Percentiles rank a stretch among this genome's conserved stretches.
phyloP scores from a whole-genome alignment of 768 basidiomycete species.

The Baorangia bicolor region DNA sequence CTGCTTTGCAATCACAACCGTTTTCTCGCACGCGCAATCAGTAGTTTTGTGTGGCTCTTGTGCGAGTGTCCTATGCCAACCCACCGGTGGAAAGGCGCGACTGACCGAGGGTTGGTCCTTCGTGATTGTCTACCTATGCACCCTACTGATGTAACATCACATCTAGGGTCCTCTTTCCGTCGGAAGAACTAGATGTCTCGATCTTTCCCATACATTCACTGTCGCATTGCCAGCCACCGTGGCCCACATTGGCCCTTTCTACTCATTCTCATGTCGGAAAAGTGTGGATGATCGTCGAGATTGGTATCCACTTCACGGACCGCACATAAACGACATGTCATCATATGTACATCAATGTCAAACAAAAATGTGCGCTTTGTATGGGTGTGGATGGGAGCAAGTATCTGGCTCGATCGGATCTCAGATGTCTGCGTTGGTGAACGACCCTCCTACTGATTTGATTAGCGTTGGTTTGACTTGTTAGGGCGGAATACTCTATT shows the following conservation, averaged over 20 bases:
- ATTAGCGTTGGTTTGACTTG: too few relatives aligned
- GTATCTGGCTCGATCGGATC: neutral
- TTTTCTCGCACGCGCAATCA: conserved; percentile 99
- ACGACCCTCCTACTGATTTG: too few relatives aligned
- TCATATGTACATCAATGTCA: conserved; percentile 9
- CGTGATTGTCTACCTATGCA: neutral
- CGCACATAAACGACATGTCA: conserved; percentile 2
- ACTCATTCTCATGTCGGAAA: conserved; percentile 10
- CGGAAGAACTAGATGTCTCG: conserved; percentile 71
- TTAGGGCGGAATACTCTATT: too few relatives aligned
- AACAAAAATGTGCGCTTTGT: neutral
- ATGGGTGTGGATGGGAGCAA: neutral
- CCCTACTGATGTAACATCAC: conserved; percentile 11
- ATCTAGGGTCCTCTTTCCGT: conserved; percentile 92
- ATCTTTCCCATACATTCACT: neutral
- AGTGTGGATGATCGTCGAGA: conserved; percentile 11
- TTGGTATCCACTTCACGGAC: conserved; percentile 6
- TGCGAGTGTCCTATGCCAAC: conserved; percentile 94
- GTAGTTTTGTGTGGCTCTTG: conserved; percentile 94
- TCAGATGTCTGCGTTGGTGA: neutral
- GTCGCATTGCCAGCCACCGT: conserved; percentile 2
- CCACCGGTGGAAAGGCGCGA: conserved; percentile 96
- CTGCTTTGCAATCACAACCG: conserved; percentile 93
- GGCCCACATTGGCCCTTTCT: neutral
- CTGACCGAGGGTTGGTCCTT: conserved; percentile 87